These are phyloP conservation scores for Cyberlindnera amylophila DNA, from an alignment of 805 yeast species.

Conservation along the genomic window DNA sequence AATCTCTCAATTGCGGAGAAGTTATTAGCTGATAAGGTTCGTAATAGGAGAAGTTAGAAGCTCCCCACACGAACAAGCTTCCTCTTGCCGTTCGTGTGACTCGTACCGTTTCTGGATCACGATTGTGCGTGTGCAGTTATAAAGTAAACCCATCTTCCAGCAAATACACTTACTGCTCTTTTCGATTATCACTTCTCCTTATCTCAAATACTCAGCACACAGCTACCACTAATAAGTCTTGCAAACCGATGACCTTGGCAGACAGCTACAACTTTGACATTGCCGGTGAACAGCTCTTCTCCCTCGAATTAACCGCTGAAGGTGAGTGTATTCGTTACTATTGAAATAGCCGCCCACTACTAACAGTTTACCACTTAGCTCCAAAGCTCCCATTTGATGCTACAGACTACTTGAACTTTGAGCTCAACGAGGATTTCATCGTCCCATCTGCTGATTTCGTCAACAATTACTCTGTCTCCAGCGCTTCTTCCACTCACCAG, in stretches of 20 bases:
- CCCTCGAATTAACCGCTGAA: slow-evolving; percentile 8
- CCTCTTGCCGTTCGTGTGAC: no score
- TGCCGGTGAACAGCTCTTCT: neutral
- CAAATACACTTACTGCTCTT: no score
- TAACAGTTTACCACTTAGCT: slow-evolving; percentile 1
- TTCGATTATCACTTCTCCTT: no score
- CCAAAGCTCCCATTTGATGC: slow-evolving; percentile 25
- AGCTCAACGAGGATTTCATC: slow-evolving; percentile 24
- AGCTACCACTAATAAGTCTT: neutral
- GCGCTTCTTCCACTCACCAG: neutral
- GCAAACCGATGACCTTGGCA: slow-evolving; percentile 1
- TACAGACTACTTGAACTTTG: slow-evolving; percentile 23
- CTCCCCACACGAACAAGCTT: no score
- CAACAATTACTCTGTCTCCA: slow-evolving; percentile 15
- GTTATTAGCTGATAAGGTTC: no score
- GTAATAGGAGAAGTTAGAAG: no score
- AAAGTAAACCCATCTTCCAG: no score
- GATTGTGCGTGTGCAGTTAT: no score
- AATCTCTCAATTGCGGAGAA: no score
- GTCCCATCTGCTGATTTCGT: slow-evolving; percentile 17
- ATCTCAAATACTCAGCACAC: neutral
- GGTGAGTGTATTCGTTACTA: slow-evolving; percentile 1
- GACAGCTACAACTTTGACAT: neutral
- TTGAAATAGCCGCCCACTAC: neutral
- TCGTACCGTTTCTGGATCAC: no score